Evolutionary conservation across 768 basidiomycete genomes (phyloP), one percentile per base, ranked within the genome.

Genomic region (Macrolepiota dolichaula): DNA sequence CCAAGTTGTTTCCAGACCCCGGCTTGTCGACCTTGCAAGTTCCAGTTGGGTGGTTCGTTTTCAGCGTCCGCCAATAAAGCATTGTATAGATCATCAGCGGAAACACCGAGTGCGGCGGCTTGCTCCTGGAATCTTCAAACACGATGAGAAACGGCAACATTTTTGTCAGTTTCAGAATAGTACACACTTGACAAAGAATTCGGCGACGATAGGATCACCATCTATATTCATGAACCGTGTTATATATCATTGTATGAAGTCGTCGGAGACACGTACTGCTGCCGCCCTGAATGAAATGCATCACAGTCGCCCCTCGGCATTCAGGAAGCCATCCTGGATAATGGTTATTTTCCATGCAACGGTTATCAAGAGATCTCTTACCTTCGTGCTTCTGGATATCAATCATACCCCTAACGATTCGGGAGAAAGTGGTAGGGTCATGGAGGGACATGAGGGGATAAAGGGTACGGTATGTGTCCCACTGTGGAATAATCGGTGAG

Each of bases 371-470:
- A 42, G 0, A 36, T n/a, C 32, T 57, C 60, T 9, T 36, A 81
- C 85, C 86, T 80, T 88, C 85, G 57, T 87, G 77, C 65, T 81
- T 79, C 66, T 87, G 85, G 29, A 88, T 86, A 66, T 88, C 81
- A 59, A 88, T 81, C 84, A 87, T 83, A 0, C 83, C 86, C 1
- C 86, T 75, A 1, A 87, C 85, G 49, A 87, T 85, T 13, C 75
- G 74, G 1, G 86, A 77, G 65, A 86, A 87, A 10, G 77, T 82
- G 42, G 73, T 74, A 0, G 85, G 85, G 62, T 87, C 86, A 53
- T 88, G 86, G 4, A 88, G 75, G 0, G 85, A 83, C 81, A 86
- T 82, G 40, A 87, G 73, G 0, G 86, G 82, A 65, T 79, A 88
- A 10, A 88, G 71, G 0, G 85, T 85, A 15, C 86, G 77, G 67